phyloP scores from a whole-genome alignment of 108 stramenopile genomes.

The Tribonema minus region DNA sequence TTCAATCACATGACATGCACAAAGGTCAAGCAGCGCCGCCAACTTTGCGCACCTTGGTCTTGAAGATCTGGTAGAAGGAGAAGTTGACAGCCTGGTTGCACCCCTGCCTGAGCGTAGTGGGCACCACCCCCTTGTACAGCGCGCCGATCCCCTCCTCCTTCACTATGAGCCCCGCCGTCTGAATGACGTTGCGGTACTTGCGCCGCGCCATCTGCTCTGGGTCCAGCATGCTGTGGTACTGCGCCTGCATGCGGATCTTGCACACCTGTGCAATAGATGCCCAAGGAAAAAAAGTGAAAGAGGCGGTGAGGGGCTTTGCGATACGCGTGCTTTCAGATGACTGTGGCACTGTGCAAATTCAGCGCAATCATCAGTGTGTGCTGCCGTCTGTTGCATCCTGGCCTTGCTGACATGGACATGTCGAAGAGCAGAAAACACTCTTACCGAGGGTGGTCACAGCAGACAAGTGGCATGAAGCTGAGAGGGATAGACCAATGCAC shows the following conservation, averaged over 20 bases:
- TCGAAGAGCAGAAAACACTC: too few relatives aligned
- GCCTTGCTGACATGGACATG: too few relatives aligned
- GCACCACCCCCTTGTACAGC: constrained; percentile 79
- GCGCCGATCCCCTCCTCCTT: constrained; percentile 86
- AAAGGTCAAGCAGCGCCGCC: too few relatives aligned
- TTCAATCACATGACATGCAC: too few relatives aligned
- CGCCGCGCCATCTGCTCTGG: constrained; percentile 61
- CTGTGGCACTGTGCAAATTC: too few relatives aligned
- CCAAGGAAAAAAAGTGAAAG: too few relatives aligned
- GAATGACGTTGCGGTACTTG: constrained; percentile 86
- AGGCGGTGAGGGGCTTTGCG: neutral
- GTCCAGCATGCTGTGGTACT: constrained; percentile 80
- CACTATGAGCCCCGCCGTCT: constrained; percentile 75
- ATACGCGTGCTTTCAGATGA: constrained; percentile 13
- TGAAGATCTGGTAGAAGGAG: constrained; percentile 78
- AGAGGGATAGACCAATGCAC: too few relatives aligned
- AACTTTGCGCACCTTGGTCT: constrained; percentile 60
- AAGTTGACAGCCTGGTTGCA: constrained; percentile 98
- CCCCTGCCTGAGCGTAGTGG: constrained; percentile 93
- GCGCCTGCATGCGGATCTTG: constrained; percentile 89
- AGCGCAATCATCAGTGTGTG: too few relatives aligned
- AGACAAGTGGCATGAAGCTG: too few relatives aligned
- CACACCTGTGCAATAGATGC: too few relatives aligned
- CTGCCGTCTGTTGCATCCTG: too few relatives aligned
- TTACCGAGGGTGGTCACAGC: too few relatives aligned